A percentile compares a stretch with the other conserved stretches of the same genome.
Evolutionary conservation across 75 land plant genomes (phyloP).

Genomic region (Picea glauca): DNA sequence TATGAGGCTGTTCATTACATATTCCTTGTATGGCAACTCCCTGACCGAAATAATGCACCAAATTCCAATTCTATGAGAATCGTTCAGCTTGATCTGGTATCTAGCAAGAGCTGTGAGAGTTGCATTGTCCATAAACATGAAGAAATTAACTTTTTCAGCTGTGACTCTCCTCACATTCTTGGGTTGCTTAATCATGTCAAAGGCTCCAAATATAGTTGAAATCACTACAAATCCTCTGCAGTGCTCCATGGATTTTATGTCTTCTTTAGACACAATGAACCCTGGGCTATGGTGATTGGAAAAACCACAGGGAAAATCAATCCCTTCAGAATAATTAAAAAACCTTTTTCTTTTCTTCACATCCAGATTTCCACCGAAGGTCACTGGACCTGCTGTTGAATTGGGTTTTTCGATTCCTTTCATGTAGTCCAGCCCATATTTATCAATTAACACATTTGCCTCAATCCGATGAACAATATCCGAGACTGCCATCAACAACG

Average conservation of each 20-base stretch:
- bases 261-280: constrained; percentile 7
- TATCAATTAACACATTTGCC: not conserved
- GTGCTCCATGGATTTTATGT: constrained; percentile 48
- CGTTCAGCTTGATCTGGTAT: constrained; percentile 21
- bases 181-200: constrained; percentile 70
- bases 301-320: constrained; percentile 3
- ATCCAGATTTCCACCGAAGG: not conserved
- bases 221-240: constrained; percentile 57
- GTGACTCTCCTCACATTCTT: constrained; percentile 38
- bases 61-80: constrained; percentile 30
- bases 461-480: not conserved
- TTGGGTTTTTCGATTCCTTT: not conserved
- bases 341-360: not conserved
- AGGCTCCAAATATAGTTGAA: constrained; percentile 58
- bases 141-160: constrained; percentile 44
- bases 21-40: constrained; percentile 36
- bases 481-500: not conserved
- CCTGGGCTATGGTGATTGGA: not conserved
- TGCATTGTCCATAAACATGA: constrained; percentile 58
- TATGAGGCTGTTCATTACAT: constrained; percentile 62
- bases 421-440: not conserved
- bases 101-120: constrained; percentile 29
- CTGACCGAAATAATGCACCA: constrained; percentile 49
- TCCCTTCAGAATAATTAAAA: not conserved
- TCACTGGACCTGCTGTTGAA: not conserved